Conservation (phyloP, 306 rosid species). For the Vigna angularis region DNA sequence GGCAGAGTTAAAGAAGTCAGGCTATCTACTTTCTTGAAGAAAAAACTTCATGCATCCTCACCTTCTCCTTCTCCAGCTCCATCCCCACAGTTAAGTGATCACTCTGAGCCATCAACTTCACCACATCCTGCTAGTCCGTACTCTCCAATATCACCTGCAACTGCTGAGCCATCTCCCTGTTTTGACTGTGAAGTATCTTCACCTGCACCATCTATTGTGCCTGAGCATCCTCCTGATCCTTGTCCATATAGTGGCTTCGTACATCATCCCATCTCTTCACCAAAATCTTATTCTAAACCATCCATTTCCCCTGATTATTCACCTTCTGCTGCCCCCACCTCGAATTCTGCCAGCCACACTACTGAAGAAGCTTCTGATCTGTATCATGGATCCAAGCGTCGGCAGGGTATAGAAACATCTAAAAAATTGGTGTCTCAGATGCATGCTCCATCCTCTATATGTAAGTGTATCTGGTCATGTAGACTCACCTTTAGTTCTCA, state of each 20-base stretch:
- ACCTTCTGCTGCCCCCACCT: slow-evolving; percentile 57
- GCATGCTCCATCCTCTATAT: slow-evolving; percentile 54
- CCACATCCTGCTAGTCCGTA: slow-evolving; percentile 53
- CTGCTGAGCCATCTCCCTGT: slow-evolving; percentile 52
- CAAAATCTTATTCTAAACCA: slow-evolving; percentile 51
- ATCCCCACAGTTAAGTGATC: slow-evolving; percentile 52
- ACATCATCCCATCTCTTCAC: slow-evolving; percentile 54
- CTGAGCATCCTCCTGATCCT: slow-evolving; percentile 57
- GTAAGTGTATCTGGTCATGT: slow-evolving; percentile 58
- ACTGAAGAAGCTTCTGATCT: slow-evolving; percentile 50
- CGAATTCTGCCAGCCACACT: slow-evolving; percentile 48
- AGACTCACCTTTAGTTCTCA: slow-evolving; percentile 27
- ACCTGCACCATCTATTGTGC: slow-evolving; percentile 60
- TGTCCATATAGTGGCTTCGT: slow-evolving; percentile 50
- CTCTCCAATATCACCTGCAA: slow-evolving; percentile 53
- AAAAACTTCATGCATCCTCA: slow-evolving; percentile 52
- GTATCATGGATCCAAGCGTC: slow-evolving; percentile 49
- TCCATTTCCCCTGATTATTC: slow-evolving; percentile 47
- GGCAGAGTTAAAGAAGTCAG: slow-evolving; percentile 80
- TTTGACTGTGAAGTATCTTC: slow-evolving; percentile 49
- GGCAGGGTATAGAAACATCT: slow-evolving; percentile 48
- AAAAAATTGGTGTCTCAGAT: slow-evolving; percentile 48
- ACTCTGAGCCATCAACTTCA: slow-evolving; percentile 49
- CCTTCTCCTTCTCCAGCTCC: slow-evolving; percentile 84
- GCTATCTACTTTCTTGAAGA: slow-evolving; percentile 68